Evolutionary conservation across 2,329 filamentous ascomycete species (phyloP).

Genomic region (Thermoascus crustaceus): DNA sequence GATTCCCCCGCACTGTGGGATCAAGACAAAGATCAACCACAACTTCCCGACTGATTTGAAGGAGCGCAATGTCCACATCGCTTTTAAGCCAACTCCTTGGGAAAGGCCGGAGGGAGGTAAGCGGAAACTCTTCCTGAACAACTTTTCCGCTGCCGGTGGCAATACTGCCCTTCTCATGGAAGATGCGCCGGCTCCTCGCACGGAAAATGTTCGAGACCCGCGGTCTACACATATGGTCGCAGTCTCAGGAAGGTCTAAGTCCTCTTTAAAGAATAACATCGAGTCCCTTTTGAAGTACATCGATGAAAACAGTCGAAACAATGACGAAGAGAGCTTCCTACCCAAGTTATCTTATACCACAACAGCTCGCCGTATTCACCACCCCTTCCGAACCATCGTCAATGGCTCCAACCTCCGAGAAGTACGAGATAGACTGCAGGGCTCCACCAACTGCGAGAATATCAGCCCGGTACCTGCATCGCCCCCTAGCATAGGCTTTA

Average conservation of each 20-base stretch:
- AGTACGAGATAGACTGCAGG: slow-evolving; percentile 21
- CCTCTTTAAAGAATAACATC: slow-evolving; percentile 47
- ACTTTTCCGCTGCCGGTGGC: slow-evolving; percentile 63
- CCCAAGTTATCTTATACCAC: slow-evolving; percentile 58
- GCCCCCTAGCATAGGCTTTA: slow-evolving; percentile 24
- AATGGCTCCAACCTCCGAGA: slow-evolving; percentile 20
- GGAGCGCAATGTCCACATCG: slow-evolving; percentile 25
- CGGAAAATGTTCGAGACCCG: slow-evolving; percentile 35
- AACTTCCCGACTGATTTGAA: slow-evolving; percentile 26
- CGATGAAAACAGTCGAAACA: slow-evolving; percentile 34
- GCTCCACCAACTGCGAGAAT: slow-evolving; percentile 13
- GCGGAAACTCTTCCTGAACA: slow-evolving; percentile 48
- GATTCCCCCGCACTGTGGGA: slow-evolving; percentile 60
- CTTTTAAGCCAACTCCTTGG: slow-evolving; percentile 38
- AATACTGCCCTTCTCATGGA: slow-evolving; percentile 62
- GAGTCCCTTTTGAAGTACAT: slow-evolving; percentile 49
- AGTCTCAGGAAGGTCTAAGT: slow-evolving; percentile 48
- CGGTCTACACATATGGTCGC: slow-evolving; percentile 52
- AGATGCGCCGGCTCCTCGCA: slow-evolving; percentile 43
- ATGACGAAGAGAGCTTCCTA: slow-evolving; percentile 37
- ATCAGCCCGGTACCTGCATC: slow-evolving; percentile 21
- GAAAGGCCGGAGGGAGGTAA: slow-evolving; percentile 19
- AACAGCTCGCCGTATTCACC: slow-evolving; percentile 48
- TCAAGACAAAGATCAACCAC: slow-evolving; percentile 44
- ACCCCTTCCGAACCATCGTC: slow-evolving; percentile 29